phyloP scores from a whole-genome alignment of 306 rosid species.

The Trichosanthes cucumerina region DNA sequence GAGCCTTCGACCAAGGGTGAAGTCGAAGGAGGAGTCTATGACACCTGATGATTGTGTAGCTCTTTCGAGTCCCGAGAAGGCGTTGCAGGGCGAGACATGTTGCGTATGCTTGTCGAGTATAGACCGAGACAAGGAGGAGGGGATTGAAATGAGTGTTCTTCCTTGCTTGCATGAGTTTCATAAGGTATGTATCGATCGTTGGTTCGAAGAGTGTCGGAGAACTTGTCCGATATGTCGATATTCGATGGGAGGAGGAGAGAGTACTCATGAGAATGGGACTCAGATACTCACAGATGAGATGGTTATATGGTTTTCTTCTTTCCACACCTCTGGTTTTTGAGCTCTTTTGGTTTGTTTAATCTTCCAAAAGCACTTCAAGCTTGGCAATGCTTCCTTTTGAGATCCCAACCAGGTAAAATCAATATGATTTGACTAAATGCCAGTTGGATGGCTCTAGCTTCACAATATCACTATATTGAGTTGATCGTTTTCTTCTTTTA shows the following conservation, averaged over 20 bases:
- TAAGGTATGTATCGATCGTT: constrained; percentile 54
- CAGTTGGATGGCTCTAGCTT: not conserved
- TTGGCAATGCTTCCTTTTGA: not conserved
- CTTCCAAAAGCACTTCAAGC: not conserved
- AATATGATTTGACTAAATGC: not conserved
- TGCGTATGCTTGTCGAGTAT: constrained; percentile 72
- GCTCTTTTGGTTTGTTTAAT: not conserved
- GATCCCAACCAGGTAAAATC: not conserved
- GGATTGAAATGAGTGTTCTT: constrained; percentile 34
- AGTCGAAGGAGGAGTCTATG: not conserved
- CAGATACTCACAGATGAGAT: constrained; percentile 75
- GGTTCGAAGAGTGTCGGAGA: constrained; percentile 54
- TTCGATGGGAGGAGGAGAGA: constrained; percentile 40
- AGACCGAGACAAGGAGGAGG: constrained; percentile 19
- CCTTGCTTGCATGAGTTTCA: constrained; percentile 86
- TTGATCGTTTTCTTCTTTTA: not conserved
- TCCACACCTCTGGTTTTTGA: constrained; percentile 71
- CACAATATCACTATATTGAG: not conserved
- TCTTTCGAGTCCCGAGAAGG: not conserved
- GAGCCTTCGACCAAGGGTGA: not conserved
- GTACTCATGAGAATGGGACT: not conserved
- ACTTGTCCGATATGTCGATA: constrained; percentile 87
- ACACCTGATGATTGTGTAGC: not conserved
- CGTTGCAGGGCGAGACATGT: constrained; percentile 16
- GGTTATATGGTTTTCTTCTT: constrained; percentile 88